A percentile compares a stretch with the other conserved stretches of the same genome.
Evolutionary conservation across 371 early-diverging fungal genomes (phyloP).

Genomic region (Circinella minor): DNA sequence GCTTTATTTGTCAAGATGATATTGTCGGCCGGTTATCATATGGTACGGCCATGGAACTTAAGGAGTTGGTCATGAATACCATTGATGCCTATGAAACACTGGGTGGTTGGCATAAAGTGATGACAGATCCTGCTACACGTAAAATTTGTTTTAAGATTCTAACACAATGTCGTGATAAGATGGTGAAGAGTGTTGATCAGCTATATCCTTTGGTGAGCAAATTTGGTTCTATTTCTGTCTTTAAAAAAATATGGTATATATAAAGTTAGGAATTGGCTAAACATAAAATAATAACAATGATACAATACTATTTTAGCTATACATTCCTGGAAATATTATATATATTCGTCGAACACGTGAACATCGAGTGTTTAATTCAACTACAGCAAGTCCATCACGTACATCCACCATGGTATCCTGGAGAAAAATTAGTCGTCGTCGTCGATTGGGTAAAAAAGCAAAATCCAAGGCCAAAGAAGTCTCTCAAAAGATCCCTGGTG

Average conservation of each 20-base stretch:
- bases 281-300: not conserved
- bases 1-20: constrained; percentile 76
- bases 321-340: constrained; percentile 46
- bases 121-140: constrained; percentile 19
- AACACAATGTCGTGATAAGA: constrained; percentile 28
- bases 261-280: not conserved
- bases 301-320: constrained; percentile 23
- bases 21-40: constrained; percentile 77
- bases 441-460: constrained; percentile 16
- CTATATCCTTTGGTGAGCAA: constrained; percentile 42
- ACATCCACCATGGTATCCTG: constrained; percentile 16
- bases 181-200: constrained; percentile 27
- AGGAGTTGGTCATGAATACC: constrained; percentile 46
- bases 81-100: constrained; percentile 40
- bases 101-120: constrained; percentile 35
- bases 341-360: constrained; percentile 36
- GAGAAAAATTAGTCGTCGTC: constrained; percentile 10
- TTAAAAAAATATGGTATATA: not conserved
- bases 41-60: constrained; percentile 63
- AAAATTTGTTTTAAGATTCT: constrained; percentile 39
- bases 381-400: constrained; percentile 6
- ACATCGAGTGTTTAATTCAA: constrained; percentile 8
- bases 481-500: constrained; percentile 31
- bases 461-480: constrained; percentile 22
- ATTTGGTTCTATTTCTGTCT: not conserved